Base-by-base conservation (phyloP, 2,329 filamentous ascomycete genomes). In the Neoarthrinium moseri region DNA sequence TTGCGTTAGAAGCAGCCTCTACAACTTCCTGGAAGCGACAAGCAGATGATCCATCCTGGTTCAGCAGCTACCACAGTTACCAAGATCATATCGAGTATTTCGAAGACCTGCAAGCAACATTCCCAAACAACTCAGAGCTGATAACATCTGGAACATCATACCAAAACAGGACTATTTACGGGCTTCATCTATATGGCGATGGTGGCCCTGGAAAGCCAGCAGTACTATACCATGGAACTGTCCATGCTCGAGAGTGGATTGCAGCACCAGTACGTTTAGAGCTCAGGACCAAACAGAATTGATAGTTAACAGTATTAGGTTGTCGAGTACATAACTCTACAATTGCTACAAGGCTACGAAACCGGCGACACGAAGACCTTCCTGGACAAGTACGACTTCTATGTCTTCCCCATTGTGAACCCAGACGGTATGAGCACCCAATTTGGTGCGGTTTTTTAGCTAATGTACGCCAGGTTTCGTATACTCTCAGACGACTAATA, bases 341-440 rank as follows among this genome's bases (percentile, higher is more conserved):
- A 70, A 21, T 63, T 80, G 40, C 17, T 43, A 5, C 21, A 40
- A 29, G 69, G 69, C 18, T 75, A 76, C 50, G 56, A 56, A 32
- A 65, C 60, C 17, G 39, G 39, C 17, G 65, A 70, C 41, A 53
- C 63, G 2, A 56, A 62, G 4, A 58, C 62, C 4, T 73, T 75
- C 51, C 67, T 82, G 27, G 70, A 82, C 58, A 74, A 70, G 30
- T 82, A 79, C 54, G 78, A 83, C 57, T 82, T 78, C 52, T 81
- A 78, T 59, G 73, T 83, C 53, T 65, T 78, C 42, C 75, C 75
- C 1, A 64, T 78, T 39, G 73, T 76, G 27, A 79, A 79, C 53
- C 74, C 75, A 2, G 75, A 78, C 49, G 74, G 69, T 72, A 56
- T 54, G 63, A 15, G 6, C 12, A 18, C 5, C 5, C 8, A 32